phyloP scores from a whole-genome alignment of 2,329 filamentous ascomycete genomes.

The Xylariaceae sp. region DNA sequence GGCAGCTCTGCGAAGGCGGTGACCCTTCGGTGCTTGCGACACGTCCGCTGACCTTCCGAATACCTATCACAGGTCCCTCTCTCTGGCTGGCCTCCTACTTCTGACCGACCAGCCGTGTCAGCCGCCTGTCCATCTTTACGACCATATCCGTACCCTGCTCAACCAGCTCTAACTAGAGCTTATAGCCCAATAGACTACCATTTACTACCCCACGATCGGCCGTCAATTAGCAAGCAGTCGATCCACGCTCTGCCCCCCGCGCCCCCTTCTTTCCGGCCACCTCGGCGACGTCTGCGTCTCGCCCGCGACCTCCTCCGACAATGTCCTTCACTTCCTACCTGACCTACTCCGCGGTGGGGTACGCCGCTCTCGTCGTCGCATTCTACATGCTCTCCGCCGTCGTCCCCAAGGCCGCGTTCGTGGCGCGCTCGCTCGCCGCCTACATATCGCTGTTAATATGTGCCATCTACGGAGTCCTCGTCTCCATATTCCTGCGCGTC shows the following conservation, averaged over 20 bases:
- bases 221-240: not conserved
- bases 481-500: constrained; percentile 63
- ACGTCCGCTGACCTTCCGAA: too few species aligned
- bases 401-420: constrained; percentile 55
- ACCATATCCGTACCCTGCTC: too few species aligned
- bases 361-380: constrained; percentile 40
- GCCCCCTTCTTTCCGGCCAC: not conserved
- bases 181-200: not conserved
- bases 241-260: not conserved
- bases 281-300: not conserved
- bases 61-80: too few species aligned
- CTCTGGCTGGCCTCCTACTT: too few species aligned
- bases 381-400: constrained; percentile 58
- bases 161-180: too few species aligned
- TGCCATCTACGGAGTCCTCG: constrained; percentile 68
- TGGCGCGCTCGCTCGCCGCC: constrained; percentile 58
- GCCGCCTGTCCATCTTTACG: too few species aligned
- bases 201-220: not conserved
- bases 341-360: constrained; percentile 42
- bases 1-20: too few species aligned
- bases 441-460: constrained; percentile 54
- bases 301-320: constrained; percentile 2
- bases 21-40: too few species aligned
- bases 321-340: constrained; percentile 23
- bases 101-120: too few species aligned